phyloP scores from a whole-genome alignment of 352 stramenopile species.

The Pythium phragmitis region DNA sequence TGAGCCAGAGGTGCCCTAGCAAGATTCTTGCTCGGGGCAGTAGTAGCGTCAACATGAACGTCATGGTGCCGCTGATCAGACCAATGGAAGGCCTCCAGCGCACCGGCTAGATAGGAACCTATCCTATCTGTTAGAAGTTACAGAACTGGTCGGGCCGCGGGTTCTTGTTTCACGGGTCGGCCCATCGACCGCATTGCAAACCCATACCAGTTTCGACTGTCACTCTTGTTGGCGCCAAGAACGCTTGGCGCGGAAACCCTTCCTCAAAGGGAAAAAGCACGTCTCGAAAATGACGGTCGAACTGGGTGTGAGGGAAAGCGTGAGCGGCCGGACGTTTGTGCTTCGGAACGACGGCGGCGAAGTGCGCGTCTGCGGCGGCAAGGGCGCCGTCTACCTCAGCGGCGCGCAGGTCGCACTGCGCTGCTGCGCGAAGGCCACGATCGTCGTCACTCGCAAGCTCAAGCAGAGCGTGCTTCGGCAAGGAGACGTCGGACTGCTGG shows the following conservation, averaged over 20 bases:
- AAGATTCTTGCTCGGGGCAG: no score
- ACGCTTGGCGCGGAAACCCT: constrained; percentile 17
- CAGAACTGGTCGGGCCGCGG: background rate
- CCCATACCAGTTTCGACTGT: constrained; percentile 3
- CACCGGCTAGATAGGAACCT: no score
- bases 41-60: no score
- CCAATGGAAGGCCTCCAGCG: background rate
- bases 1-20: background rate
- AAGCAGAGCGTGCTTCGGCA: constrained; percentile 77
- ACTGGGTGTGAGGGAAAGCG: constrained; percentile 71
- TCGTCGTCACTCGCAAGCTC: constrained; percentile 67
- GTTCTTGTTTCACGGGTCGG: background rate
- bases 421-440: constrained; percentile 72
- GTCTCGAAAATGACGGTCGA: constrained; percentile 13
- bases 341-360: constrained; percentile 51
- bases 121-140: background rate
- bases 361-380: constrained; percentile 61
- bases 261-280: constrained; percentile 1
- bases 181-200: background rate
- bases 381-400: constrained; percentile 67
- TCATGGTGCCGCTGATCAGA: background rate
- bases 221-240: constrained; percentile 17
- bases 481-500: constrained; percentile 70
- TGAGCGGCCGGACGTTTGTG: constrained; percentile 56
- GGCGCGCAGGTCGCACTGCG: constrained; percentile 66